Base-by-base conservation (phyloP, 768 basidiomycete species). In the Panellus pusillus region DNA sequence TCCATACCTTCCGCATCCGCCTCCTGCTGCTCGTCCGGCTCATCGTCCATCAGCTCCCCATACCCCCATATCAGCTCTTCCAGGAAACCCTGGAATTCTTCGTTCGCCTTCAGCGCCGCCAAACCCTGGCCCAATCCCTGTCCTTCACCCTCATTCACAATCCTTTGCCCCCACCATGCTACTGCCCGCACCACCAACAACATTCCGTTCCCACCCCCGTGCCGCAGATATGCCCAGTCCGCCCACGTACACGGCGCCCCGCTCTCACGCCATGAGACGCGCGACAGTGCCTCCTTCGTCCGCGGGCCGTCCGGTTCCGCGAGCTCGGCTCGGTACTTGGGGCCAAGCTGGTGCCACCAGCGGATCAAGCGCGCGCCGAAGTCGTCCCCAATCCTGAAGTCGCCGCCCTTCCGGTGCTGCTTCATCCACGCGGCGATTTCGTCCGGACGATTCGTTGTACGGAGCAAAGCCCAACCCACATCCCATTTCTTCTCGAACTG, bases 161-260 rank as follows among this genome's bases (percentile, higher is more conserved):
- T 51, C 11, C 1, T 4, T 32, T 56, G 55, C 0, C 49, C 55
- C 55, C 55, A 56, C 50, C 55, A 56, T 1, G 35, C 37, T 5
- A 51, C 12, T 0, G 44, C 45, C 9, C 27, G 45, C 15, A 43
- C 35, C 0, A 51, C 31, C 1, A 56, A 32, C 18, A 51, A 1
- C 12, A 56, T 7, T 1, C 55, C 36, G 28, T 47, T 51, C 6
- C n/a, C 11, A 0, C 55, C 50, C 0, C 18, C 37, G n/a, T 15
- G 17, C 29, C 44, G 9, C 1, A 35, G 3, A 4, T n/a, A 0
- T 2, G 2, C 2, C 49, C 55, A 47, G 9, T 50, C 44, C 15
- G 13, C 14, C 19, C 20, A 38, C 2, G 6, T 5, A n/a, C 5
- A 14, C 24, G 11, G 20, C 6, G 48, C 38, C 44, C 48, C 49